Conservation (phyloP, 2,329 filamentous ascomycete species). For the Zymoseptoria crescenta region DNA sequence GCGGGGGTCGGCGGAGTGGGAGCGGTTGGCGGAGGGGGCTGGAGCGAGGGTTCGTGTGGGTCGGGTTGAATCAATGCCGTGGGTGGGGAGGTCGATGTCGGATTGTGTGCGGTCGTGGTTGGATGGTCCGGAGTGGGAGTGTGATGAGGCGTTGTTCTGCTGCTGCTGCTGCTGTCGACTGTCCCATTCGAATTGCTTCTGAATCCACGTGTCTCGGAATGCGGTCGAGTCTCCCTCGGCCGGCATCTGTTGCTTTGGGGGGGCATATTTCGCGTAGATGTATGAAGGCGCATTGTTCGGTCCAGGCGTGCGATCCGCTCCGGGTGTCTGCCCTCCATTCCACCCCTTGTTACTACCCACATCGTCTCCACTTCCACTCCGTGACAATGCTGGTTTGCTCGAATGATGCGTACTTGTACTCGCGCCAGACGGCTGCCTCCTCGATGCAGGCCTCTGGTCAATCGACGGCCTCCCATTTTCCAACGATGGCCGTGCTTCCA, state of each 20-base stretch:
- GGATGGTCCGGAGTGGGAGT: neutral
- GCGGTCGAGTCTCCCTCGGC: constrained; percentile 61
- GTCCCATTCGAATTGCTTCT: constrained; percentile 55
- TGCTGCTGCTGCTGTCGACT: neutral
- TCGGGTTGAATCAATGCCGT: constrained; percentile 1
- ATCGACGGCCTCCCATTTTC: constrained; percentile 24
- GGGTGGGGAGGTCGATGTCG: constrained; percentile 6
- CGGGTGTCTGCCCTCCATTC: constrained; percentile 8
- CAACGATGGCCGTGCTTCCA: constrained; percentile 33
- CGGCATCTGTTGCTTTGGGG: constrained; percentile 71
- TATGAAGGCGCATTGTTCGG: constrained; percentile 54
- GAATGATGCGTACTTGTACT: constrained; percentile 22
- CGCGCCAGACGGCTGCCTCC: constrained; percentile 19
- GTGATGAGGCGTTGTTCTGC: neutral
- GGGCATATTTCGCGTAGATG: constrained; percentile 73
- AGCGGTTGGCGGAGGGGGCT: constrained; percentile 16
- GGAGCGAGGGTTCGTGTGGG: constrained; percentile 10
- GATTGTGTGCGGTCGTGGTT: constrained; percentile 16
- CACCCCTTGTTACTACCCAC: constrained; percentile 1
- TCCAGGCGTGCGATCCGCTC: constrained; percentile 5
- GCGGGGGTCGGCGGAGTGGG: constrained; percentile 26
- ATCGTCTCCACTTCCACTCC: constrained; percentile 35
- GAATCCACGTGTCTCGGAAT: constrained; percentile 44
- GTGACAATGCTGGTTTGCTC: constrained; percentile 20
- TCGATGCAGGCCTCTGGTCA: constrained; percentile 15